phyloP scores from a whole-genome alignment of 176 grass and related monocot genomes.

The Tuctoria greenei region DNA sequence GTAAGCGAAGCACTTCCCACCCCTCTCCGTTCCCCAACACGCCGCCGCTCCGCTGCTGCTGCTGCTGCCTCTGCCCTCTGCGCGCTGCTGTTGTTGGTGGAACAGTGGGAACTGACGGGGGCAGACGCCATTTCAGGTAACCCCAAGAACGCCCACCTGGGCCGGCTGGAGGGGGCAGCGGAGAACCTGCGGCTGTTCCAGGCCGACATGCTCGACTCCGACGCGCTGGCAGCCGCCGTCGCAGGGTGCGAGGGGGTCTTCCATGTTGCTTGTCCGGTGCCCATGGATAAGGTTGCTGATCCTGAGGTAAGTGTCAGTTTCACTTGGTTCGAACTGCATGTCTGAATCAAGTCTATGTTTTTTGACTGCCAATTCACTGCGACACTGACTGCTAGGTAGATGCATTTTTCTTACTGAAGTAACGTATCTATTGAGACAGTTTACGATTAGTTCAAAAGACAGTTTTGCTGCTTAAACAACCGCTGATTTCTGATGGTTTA shows the following conservation, averaged over 20 bases:
- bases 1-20: slow-evolving; percentile 14
- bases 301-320: slow-evolving; percentile 33
- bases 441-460: neutral
- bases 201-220: slow-evolving; percentile 58
- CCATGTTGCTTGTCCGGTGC: slow-evolving; percentile 58
- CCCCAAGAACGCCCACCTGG: slow-evolving; percentile 43
- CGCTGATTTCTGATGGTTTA: neutral
- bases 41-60: neutral
- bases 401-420: neutral
- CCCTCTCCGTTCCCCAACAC: neutral
- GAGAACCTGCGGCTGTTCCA: slow-evolving; percentile 51
- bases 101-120: neutral
- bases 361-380: neutral
- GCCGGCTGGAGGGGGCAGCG: slow-evolving; percentile 42
- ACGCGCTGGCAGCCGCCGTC: slow-evolving; percentile 43
- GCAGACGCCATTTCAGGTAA: slow-evolving; percentile 31
- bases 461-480: neutral
- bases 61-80: too few species aligned
- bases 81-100: neutral
- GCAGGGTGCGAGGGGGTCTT: slow-evolving; percentile 57
- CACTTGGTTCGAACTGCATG: neutral
- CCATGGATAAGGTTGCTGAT: slow-evolving; percentile 23
- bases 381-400: neutral
- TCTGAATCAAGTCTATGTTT: neutral
- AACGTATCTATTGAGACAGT: neutral